These are phyloP conservation scores for Chenopodium suecicum DNA, from an alignment of 148 eudicot species.

Conservation along the genomic window DNA sequence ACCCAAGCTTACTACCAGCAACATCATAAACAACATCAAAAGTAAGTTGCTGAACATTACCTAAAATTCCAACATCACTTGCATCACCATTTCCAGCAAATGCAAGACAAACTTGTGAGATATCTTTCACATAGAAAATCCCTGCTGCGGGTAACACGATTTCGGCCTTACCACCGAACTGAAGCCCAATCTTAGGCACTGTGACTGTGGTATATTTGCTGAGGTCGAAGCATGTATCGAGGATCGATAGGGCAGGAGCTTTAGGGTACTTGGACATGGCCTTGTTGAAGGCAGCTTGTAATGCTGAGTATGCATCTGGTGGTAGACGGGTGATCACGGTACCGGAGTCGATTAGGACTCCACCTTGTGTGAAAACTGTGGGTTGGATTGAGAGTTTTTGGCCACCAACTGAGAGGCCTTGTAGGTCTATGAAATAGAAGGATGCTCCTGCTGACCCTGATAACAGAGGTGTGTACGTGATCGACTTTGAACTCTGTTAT, in stretches of 20 bases:
- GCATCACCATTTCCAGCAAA: slow-evolving; percentile 55
- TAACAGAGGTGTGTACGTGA: slow-evolving; percentile 45
- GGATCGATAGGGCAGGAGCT: slow-evolving; percentile 45
- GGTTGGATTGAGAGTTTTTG: slow-evolving; percentile 40
- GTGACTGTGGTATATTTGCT: slow-evolving; percentile 33
- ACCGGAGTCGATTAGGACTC: slow-evolving; percentile 73
- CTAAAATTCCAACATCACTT: slow-evolving; percentile 44
- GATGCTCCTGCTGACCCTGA: slow-evolving; percentile 35
- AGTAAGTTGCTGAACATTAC: slow-evolving; percentile 65
- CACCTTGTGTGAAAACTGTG: slow-evolving; percentile 46
- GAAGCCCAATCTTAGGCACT: slow-evolving; percentile 49
- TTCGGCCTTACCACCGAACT: slow-evolving; percentile 41
- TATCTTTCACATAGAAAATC: slow-evolving; percentile 31
- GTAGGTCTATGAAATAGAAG: slow-evolving; percentile 53
- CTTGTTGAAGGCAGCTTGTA: slow-evolving; percentile 44
- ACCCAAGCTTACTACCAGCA: slow-evolving; percentile 64
- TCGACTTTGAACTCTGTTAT: slow-evolving; percentile 26
- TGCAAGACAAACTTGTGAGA: slow-evolving; percentile 56
- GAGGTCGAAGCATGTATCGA: slow-evolving; percentile 72
- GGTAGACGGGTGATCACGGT: slow-evolving; percentile 74
- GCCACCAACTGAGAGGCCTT: slow-evolving; percentile 50
- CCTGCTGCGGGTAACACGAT: slow-evolving; percentile 41
- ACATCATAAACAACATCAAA: slow-evolving; percentile 72
- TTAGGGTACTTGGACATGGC: slow-evolving; percentile 49
- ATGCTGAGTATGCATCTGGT: slow-evolving; percentile 50